Conservation (phyloP, 78 protist species). For the Emiliania huxleyi region DNA sequence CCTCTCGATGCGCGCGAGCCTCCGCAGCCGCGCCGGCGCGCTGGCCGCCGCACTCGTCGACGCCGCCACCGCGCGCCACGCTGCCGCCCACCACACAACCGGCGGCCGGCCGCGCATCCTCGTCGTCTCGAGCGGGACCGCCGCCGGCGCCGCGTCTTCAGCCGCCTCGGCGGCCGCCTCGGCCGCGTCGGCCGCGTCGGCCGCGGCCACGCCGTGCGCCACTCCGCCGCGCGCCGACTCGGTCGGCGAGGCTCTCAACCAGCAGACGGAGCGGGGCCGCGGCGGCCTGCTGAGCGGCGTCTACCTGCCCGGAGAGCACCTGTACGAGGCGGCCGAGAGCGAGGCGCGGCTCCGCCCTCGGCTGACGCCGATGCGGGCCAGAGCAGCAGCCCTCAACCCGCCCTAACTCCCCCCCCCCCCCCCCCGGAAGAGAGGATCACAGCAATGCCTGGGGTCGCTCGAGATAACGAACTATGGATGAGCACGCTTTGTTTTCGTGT, state of each 20-base stretch:
- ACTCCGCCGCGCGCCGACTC: not conserved
- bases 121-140: too few species aligned
- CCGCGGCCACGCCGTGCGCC: not conserved
- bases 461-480: too few species aligned
- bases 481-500: too few species aligned
- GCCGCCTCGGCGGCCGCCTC: not conserved
- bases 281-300: not conserved
- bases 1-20: not conserved
- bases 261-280: not conserved
- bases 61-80: too few species aligned
- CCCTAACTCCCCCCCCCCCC: too few species aligned
- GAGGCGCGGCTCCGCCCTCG: too few species aligned
- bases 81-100: not conserved
- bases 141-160: too few species aligned
- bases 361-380: too few species aligned
- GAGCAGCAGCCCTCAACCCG: too few species aligned
- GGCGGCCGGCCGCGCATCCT: not conserved
- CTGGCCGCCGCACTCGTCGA: not conserved
- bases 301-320: not conserved
- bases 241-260: not conserved
- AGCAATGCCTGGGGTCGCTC: too few species aligned
- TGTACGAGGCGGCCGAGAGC: not conserved
- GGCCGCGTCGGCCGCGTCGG: not conserved
- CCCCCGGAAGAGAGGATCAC: too few species aligned
- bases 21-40: not conserved